Evolutionary conservation across 305 asterid genomes (phyloP).

Genomic region (Solanum hybrid): DNA sequence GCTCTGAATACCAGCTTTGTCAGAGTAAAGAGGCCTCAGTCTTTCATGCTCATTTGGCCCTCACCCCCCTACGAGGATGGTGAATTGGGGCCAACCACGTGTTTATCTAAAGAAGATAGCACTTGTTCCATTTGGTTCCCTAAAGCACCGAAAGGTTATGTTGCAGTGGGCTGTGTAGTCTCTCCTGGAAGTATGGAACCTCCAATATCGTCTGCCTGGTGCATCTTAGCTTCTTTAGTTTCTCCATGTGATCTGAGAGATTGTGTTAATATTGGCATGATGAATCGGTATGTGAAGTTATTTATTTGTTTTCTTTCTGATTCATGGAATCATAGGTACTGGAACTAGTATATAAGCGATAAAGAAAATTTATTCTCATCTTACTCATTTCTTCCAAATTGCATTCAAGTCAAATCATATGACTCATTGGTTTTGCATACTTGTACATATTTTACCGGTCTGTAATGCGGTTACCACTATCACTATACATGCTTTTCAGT

Average conservation of each 20-base stretch:
- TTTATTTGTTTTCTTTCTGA: conserved; percentile 6
- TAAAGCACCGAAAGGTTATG: conserved; percentile 88
- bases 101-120: conserved; percentile 23
- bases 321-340: background rate
- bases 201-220: conserved; percentile 68
- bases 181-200: conserved; percentile 71
- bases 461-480: background rate
- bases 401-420: background rate
- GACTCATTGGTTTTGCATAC: background rate
- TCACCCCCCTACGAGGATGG: conserved; percentile 26
- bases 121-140: conserved; percentile 92
- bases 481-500: background rate
- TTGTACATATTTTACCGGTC: background rate
- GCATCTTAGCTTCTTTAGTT: conserved; percentile 73
- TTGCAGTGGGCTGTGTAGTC: conserved; percentile 91
- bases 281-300: conserved; percentile 43
- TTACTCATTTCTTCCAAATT: background rate
- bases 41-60: conserved; percentile 74
- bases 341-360: background rate
- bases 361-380: background rate
- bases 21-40: conserved; percentile 78
- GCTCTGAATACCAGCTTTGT: conserved; percentile 84
- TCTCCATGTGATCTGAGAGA: conserved; percentile 86
- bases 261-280: conserved; percentile 45
- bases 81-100: conserved; percentile 21